A percentile compares a stretch with the other conserved stretches of the same genome.
These are phyloP conservation scores for Suhomyces tanzawaensis DNA, from an alignment of 805 yeast species.

Conservation along the genomic window DNA sequence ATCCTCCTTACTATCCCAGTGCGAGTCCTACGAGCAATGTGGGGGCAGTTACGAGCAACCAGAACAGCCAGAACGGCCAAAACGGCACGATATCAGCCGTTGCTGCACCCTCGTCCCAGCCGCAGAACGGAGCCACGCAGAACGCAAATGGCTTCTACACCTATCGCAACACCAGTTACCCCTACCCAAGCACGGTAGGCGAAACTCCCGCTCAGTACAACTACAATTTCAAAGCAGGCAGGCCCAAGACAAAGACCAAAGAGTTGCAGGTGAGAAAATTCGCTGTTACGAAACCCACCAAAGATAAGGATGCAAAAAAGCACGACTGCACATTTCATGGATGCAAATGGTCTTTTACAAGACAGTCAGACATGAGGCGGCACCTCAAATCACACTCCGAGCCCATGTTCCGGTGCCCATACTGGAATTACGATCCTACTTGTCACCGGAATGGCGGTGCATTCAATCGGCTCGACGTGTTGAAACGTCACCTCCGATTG, in stretches of 20 bases:
- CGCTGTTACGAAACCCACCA: slow-evolving; percentile 5
- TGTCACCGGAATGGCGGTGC: slow-evolving; percentile 79
- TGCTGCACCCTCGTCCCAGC: no score
- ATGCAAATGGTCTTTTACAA: slow-evolving; percentile 69
- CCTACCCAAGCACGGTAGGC: not conserved
- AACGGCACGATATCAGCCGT: no score
- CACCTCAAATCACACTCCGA: slow-evolving; percentile 64
- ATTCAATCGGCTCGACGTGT: slow-evolving; percentile 69
- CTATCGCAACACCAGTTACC: slow-evolving; percentile 6
- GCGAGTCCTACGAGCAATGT: not conserved
- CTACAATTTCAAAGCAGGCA: slow-evolving; percentile 7
- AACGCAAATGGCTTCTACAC: slow-evolving; percentile 3
- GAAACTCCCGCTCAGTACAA: not conserved
- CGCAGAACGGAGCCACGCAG: no score
- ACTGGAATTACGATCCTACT: slow-evolving; percentile 63
- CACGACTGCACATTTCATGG: slow-evolving; percentile 39
- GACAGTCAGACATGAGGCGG: slow-evolving; percentile 67
- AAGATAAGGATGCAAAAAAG: slow-evolving; percentile 24
- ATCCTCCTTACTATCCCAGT: not conserved
- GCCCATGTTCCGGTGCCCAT: slow-evolving; percentile 72
- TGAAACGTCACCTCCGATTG: slow-evolving; percentile 66
- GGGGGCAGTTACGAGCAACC: no score
- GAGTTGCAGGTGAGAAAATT: slow-evolving; percentile 3
- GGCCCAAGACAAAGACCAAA: slow-evolving; percentile 11
- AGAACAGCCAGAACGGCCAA: slow-evolving; percentile 2